Evolutionary conservation across 169 alveolate species (phyloP).

Genomic region (Babesia ovata): DNA sequence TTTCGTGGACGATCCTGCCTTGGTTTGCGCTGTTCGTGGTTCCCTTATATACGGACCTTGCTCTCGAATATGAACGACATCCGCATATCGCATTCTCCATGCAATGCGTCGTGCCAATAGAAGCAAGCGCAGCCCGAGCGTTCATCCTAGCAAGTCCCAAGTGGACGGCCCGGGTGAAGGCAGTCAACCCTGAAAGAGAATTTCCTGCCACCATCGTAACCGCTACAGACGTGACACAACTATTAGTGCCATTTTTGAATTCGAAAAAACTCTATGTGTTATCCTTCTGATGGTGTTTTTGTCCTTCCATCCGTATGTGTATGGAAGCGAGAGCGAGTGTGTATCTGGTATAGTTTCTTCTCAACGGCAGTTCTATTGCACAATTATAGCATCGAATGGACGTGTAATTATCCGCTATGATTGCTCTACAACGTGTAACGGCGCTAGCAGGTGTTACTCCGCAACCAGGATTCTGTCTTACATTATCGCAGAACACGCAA

Average conservation of each 20-base stretch:
- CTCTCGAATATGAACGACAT: too few species aligned
- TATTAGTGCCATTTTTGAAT: neutral
- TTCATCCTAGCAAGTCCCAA: slow-evolving; percentile 1
- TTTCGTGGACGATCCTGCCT: neutral
- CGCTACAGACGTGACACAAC: too few species aligned
- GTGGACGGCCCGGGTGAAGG: slow-evolving; percentile 15
- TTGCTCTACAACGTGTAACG: too few species aligned
- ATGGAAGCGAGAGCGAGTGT: neutral
- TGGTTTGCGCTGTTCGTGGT: neutral
- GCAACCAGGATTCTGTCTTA: too few species aligned
- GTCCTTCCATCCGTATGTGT: slow-evolving; percentile 8
- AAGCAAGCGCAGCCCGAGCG: neutral
- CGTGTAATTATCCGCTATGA: too few species aligned
- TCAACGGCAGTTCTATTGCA: too few species aligned
- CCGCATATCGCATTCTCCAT: too few species aligned
- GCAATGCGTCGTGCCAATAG: too few species aligned
- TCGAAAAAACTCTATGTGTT: neutral
- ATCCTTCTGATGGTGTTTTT: neutral
- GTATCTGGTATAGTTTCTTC: too few species aligned
- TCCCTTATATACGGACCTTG: neutral
- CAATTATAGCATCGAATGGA: too few species aligned
- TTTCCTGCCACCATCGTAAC: neutral
- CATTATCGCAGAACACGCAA: too few species aligned
- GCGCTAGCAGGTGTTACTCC: too few species aligned
- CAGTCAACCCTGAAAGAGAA: neutral